phyloP scores from a whole-genome alignment of 2,329 filamentous ascomycete species.

The Scedosporium apiospermum region DNA sequence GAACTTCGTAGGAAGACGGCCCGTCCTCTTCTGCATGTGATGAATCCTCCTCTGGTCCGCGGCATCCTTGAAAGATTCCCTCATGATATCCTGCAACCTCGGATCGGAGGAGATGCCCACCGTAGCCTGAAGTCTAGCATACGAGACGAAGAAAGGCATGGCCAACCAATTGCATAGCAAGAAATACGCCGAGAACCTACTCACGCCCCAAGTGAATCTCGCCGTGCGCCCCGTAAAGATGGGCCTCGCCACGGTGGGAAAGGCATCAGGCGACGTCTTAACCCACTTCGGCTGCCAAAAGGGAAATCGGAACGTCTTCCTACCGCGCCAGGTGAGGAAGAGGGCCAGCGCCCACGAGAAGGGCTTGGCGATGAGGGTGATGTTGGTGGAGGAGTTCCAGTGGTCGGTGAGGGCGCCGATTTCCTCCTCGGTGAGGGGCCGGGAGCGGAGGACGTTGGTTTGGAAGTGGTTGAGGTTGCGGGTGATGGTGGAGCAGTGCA shows the following conservation, averaged over 20 bases:
- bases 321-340: slow-evolving; percentile 17
- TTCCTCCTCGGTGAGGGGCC: slow-evolving; percentile 25
- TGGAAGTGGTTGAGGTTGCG: slow-evolving; percentile 6
- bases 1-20: slow-evolving; percentile 9
- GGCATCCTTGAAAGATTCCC: slow-evolving; percentile 4
- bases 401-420: slow-evolving; percentile 24
- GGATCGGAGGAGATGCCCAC: slow-evolving; percentile 3
- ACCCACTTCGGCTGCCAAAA: slow-evolving; percentile 25
- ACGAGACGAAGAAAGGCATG: slow-evolving; percentile 19
- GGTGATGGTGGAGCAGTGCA: slow-evolving; percentile 2
- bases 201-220: slow-evolving; percentile 23
- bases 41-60: slow-evolving; percentile 2
- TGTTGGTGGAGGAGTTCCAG: slow-evolving; percentile 15
- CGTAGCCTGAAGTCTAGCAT: slow-evolving; percentile 10
- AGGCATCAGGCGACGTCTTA: slow-evolving; percentile 20
- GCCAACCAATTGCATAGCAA: slow-evolving; percentile 15
- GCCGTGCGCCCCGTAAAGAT: slow-evolving; percentile 18
- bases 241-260: slow-evolving; percentile 15
- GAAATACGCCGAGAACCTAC: slow-evolving; percentile 25
- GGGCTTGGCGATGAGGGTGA: slow-evolving; percentile 19
- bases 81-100: slow-evolving; percentile 2
- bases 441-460: slow-evolving; percentile 15
- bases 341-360: slow-evolving; percentile 14
- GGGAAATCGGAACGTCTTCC: slow-evolving; percentile 28
- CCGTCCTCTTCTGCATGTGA: slow-evolving; percentile 6